Conservation (phyloP, 768 basidiomycete genomes). For the Tricholoma bakamatsutake region DNA sequence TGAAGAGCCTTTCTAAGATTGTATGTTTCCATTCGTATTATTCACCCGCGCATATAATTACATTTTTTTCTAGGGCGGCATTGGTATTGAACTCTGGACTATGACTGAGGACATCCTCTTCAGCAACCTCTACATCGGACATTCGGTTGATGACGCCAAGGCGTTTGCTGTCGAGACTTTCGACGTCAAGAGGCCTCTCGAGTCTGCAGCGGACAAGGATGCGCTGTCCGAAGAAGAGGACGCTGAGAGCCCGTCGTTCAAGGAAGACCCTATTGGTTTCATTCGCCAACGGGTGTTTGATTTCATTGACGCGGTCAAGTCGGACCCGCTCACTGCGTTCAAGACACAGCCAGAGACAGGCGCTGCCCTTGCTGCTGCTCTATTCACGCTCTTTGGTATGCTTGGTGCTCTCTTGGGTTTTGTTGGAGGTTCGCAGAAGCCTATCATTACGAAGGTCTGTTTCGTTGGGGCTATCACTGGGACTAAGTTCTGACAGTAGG, state of each 20-base stretch:
- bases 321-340: conserved; percentile 77
- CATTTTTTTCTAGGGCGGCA: conserved; percentile 58
- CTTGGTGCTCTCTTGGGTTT: conserved; percentile 75
- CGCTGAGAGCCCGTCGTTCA: conserved; percentile 44
- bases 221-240: conserved; percentile 45
- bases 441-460: conserved; percentile 64
- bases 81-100: conserved; percentile 98
- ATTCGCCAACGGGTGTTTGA: conserved; percentile 70
- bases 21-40: conserved; percentile 34
- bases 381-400: conserved; percentile 83
- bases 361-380: conserved; percentile 62
- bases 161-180: conserved; percentile 84
- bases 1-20: conserved; percentile 82
- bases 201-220: conserved; percentile 57
- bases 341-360: conserved; percentile 87
- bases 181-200: conserved; percentile 81
- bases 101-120: conserved; percentile 97
- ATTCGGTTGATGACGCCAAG: conserved; percentile 83
- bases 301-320: conserved; percentile 74
- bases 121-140: conserved; percentile 91
- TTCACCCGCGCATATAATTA: conserved; percentile 3
- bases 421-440: conserved; percentile 67
- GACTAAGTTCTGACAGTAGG: background rate
- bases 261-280: conserved; percentile 73
- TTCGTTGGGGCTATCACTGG: background rate